Evolutionary conservation across 1,139 yeast species (phyloP).

Genomic region (Scheffersomyces segobiensis): DNA sequence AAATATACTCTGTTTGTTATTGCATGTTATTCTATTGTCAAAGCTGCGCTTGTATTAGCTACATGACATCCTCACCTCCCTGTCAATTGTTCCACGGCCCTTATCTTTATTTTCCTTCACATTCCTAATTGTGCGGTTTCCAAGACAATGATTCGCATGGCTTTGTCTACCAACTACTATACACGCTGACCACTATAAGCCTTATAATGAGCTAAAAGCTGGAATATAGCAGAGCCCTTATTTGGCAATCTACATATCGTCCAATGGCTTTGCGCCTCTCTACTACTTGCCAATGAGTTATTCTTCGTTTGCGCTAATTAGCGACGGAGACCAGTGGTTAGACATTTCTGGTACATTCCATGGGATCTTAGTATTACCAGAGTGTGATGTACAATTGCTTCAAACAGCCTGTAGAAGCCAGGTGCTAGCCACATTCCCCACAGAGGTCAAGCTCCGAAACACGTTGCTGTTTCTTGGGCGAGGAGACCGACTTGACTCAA

Average conservation of each 20-base stretch:
- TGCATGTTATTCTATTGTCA: too few species aligned
- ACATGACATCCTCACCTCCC: not conserved
- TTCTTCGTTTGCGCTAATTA: not conserved
- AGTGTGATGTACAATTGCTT: too few species aligned
- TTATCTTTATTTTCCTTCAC: not conserved
- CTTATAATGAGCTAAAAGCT: not conserved
- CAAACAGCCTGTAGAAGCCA: too few species aligned
- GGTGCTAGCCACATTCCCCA: too few species aligned
- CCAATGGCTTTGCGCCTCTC: not conserved
- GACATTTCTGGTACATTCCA: too few species aligned
- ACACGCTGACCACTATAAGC: not conserved
- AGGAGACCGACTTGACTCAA: too few species aligned
- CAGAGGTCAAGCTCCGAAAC: too few species aligned
- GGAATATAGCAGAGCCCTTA: not conserved
- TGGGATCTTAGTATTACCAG: too few species aligned
- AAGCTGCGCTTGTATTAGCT: not conserved
- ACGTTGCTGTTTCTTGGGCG: too few species aligned
- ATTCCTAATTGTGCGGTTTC: not conserved
- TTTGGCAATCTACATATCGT: not conserved
- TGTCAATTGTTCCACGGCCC: not conserved
- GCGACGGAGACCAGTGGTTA: not conserved
- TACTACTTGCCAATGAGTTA: not conserved
- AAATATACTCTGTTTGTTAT: too few species aligned
- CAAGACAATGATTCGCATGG: not conserved
- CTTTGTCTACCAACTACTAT: not conserved